Evolutionary conservation across 1,139 yeast species (phyloP), one percentile per base, ranked within the genome.

Genomic region (Suhomyces panamericanus): DNA sequence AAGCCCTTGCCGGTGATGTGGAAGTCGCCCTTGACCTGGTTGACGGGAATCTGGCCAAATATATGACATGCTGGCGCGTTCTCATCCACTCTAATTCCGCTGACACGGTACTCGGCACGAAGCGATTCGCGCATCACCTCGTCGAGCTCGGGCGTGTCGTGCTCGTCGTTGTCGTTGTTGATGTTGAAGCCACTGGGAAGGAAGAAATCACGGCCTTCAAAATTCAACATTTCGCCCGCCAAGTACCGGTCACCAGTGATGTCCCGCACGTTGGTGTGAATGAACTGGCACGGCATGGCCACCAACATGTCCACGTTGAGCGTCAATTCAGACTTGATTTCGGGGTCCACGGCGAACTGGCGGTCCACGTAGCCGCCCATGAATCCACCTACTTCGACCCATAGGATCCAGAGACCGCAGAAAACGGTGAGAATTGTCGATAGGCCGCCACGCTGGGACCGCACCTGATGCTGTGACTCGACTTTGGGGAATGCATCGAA

Each of bases 401-500:
- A 90, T 12, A 87, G 64, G 36, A 91, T 70, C 58, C 89, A 80
- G 13, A 89, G 58, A 22, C 85, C 78, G 43, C 81, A 73, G 24
- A 86, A 55, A 17, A 77, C 72, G 10, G 91, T 81, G 39, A 85
- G 42, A 3, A 89, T 54, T 0, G 96, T 84, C n/a, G 91, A 79
- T 20, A 80, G 60, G 3, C 95, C 93, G 26, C 96, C 96, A 50
- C 93, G 73, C 32, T 79, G 70, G 1, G 95, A 85, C 51, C 88
- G 69, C 41, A 86, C 85, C 35, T 86, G 78, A 57, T 88, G 91
- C 49, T 85, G 78, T 7, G 89, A 78, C 43, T 86, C 85, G 24
- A 89, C 88, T 64, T 91, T 91, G 16, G 98, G 67, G 58, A 89
- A 89, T 30, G 96, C 96, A 71, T 89, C 96, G 64, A 89, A 88